Evolutionary conservation across 1,284 basidiomycete genomes (phyloP), one percentile per base, ranked within the genome.

Genomic region (Ganoderma multipileum): DNA sequence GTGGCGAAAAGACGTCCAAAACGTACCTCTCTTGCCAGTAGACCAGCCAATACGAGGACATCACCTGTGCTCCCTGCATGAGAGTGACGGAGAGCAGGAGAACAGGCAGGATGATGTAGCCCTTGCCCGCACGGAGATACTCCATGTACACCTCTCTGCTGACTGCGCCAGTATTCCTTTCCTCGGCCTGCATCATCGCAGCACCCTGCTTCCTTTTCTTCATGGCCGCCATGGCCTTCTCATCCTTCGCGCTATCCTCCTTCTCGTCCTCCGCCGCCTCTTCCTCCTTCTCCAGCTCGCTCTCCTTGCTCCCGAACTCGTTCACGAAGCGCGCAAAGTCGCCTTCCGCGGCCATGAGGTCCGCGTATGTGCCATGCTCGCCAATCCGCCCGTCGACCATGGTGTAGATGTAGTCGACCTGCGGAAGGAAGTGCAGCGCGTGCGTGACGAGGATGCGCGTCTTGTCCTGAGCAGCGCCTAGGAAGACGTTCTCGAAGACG

Each of bases 371-470:
- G 1, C 94, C 95, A 33, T 86, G 85, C 80, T 97, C 95, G 14
- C 85, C 86, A 67, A 97, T 88, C 30, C 81, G 83, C 2, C 95
- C 95, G 60, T 95, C 89, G 18, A 87, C 84, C 50, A 94, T 79
- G 39, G 89, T 87, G 74, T 87, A 91, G 73, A 94, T 89, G 75
- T 91, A 92, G 76, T 94, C 92, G 20, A 93, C 91, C 70, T 91
- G 84, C 0, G 91, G 90, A 26, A 95, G 85, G 81, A 95, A 93
- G 78, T 95, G 93, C 8, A 95, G 83, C 0, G 92, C 93, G 74
- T 95, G 94, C 0, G 94, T 95, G 55, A 95, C 92, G 63, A 97
- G 88, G 42, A 97, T 84, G 42, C 95, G 89, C 12, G 95, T 96
- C 79, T 94, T 95, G 69, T 86, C 88, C 14, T 80, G 73, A 9